A percentile compares a stretch with the other conserved stretches of the same genome.
These are phyloP conservation scores for Plantago lanceolata DNA, from an alignment of 305 asterid genomes.

Conservation along the genomic window DNA sequence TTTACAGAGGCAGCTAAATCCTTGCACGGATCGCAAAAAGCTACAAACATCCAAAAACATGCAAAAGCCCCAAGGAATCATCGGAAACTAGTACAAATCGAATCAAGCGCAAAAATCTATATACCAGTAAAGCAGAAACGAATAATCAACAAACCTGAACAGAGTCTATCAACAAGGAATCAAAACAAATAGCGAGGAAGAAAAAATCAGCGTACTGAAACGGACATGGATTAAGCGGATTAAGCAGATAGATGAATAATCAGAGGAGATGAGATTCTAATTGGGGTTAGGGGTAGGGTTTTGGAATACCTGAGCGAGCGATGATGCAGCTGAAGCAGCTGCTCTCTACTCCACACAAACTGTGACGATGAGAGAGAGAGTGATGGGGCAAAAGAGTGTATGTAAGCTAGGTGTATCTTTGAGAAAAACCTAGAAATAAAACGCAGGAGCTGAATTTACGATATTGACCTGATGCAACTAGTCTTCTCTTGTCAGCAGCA, in stretches of 20 bases:
- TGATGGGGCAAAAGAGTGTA: too few relatives aligned
- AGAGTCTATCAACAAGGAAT: background rate
- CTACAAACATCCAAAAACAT: background rate
- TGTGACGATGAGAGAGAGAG: background rate
- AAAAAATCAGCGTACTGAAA: background rate
- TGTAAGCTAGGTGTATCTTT: background rate
- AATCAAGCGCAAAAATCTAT: background rate
- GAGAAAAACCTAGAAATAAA: background rate
- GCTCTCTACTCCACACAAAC: constrained; percentile 9
- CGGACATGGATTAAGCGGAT: background rate
- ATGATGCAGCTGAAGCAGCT: background rate
- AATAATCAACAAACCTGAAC: background rate
- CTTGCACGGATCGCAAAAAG: background rate
- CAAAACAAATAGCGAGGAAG: background rate
- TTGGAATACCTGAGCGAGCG: constrained; percentile 3
- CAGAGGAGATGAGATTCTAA: background rate
- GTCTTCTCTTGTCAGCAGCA: too few relatives aligned
- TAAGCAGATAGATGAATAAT: background rate
- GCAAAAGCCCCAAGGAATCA: background rate
- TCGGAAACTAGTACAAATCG: too few relatives aligned
- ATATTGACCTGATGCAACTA: background rate
- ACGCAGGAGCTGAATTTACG: background rate
- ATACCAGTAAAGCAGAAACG: background rate
- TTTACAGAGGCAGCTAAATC: background rate
- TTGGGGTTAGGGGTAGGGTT: background rate